A percentile compares a stretch with the other conserved stretches of the same genome.
Conservation (phyloP, 768 basidiomycete genomes). For the Tricholoma saponaceum region DNA sequence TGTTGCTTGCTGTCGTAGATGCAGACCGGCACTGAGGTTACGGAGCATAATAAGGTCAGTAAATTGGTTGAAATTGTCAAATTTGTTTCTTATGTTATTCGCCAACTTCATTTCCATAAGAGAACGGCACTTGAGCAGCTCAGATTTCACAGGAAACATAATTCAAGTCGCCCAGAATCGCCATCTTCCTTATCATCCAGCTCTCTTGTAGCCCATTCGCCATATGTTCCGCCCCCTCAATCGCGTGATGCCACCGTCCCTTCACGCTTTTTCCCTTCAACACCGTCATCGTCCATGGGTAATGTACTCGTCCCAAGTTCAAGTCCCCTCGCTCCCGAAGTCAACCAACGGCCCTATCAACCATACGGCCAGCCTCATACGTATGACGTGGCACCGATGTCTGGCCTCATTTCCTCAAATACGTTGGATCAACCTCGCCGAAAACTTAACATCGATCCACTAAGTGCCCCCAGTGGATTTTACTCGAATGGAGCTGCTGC, state of each 20-base stretch:
- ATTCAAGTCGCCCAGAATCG: conserved; percentile 23
- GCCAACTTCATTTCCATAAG: conserved; percentile 21
- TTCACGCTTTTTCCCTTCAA: conserved; percentile 55
- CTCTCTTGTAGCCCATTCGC: conserved; percentile 16
- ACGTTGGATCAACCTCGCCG: conserved; percentile 32
- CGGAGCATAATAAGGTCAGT: conserved; percentile 50
- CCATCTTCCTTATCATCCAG: conserved; percentile 24
- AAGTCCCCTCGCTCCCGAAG: conserved; percentile 51
- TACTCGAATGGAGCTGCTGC: conserved; percentile 33
- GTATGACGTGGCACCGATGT: conserved; percentile 41
- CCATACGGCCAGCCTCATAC: conserved; percentile 30
- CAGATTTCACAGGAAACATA: conserved; percentile 36
- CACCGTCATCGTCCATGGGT: conserved; percentile 41
- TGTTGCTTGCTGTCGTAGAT: conserved; percentile 29
- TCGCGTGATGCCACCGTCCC: conserved; percentile 72
- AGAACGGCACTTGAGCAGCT: conserved; percentile 45
- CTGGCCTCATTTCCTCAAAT: conserved; percentile 32
- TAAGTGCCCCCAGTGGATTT: conserved; percentile 60
- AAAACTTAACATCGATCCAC: conserved; percentile 42
- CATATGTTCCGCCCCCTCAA: conserved; percentile 49
- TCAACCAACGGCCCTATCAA: conserved; percentile 33
- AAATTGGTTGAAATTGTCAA: conserved; percentile 2
- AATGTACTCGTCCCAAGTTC: conserved; percentile 75
- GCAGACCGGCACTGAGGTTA: conserved; percentile 44
- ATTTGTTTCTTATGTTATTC: conserved; percentile 14